Conservation (phyloP, 2,329 filamentous ascomycete genomes). For the Colletotrichum sp. region DNA sequence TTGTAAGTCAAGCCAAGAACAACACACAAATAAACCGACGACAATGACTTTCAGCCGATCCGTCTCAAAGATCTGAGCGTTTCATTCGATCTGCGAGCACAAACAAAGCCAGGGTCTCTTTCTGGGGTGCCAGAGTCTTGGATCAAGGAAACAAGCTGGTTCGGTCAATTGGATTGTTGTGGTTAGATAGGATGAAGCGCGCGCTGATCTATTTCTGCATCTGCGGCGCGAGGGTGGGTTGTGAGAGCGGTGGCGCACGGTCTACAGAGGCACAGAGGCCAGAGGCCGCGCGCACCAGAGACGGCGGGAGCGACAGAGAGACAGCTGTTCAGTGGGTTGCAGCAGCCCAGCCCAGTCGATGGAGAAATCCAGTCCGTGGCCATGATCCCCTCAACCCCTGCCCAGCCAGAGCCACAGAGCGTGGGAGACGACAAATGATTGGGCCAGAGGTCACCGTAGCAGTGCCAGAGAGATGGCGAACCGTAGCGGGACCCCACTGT, state of each 20-base stretch:
- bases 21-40: not conserved
- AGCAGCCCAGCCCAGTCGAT: not conserved
- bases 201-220: slow-evolving; percentile 21
- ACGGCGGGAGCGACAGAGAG: not conserved
- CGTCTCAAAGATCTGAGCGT: not conserved
- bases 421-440: not conserved
- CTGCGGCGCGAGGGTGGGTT: not conserved
- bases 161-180: not conserved
- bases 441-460: not conserved
- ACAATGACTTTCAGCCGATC: not conserved
- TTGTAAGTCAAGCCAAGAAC: not conserved
- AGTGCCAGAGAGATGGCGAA: not conserved
- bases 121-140: not conserved
- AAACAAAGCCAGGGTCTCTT: not conserved
- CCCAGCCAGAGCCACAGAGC: not conserved
- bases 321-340: not conserved
- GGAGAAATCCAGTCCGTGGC: not conserved
- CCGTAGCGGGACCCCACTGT: not conserved
- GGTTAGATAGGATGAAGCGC: slow-evolving; percentile 15
- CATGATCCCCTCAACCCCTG: not conserved
- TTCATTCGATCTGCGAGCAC: not conserved
- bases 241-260: not conserved
- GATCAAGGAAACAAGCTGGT: not conserved
- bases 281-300: not conserved
- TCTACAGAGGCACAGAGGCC: not conserved